Evolutionary conservation across 2,329 filamentous ascomycete species (phyloP).

Genomic region (Fusarium zealandicum): DNA sequence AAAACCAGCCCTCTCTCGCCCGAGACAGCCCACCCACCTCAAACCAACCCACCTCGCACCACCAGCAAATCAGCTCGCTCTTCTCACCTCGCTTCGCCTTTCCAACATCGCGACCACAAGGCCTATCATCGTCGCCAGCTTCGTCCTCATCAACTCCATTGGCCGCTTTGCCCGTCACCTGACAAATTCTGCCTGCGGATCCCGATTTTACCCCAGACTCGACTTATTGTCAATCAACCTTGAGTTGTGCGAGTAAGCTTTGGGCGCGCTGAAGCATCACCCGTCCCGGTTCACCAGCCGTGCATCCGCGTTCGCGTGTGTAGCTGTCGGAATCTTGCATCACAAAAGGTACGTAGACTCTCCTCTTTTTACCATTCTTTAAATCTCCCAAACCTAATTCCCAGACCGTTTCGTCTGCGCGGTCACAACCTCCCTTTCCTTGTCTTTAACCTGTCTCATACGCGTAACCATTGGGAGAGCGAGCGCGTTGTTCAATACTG

Average conservation of each 20-base stretch:
- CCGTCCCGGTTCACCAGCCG: slow-evolving; percentile 20
- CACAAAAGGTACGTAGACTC: slow-evolving; percentile 40
- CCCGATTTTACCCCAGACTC: slow-evolving; percentile 41
- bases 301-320: slow-evolving; percentile 31
- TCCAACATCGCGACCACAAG: slow-evolving; percentile 51
- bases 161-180: slow-evolving; percentile 58
- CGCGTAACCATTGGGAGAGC: neutral
- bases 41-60: slow-evolving; percentile 40
- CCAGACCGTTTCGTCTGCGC: neutral
- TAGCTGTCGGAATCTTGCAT: slow-evolving; percentile 22
- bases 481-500: slow-evolving; percentile 21
- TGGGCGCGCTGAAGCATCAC: slow-evolving; percentile 26
- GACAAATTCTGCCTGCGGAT: slow-evolving; percentile 52
- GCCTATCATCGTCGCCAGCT: slow-evolving; percentile 61
- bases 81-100: slow-evolving; percentile 46
- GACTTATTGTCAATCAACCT: slow-evolving; percentile 35
- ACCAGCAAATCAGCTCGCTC: slow-evolving; percentile 61
- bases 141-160: slow-evolving; percentile 55
- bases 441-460: neutral
- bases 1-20: slow-evolving; percentile 38
- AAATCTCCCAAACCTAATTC: neutral
- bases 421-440: neutral
- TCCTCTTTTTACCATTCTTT: slow-evolving; percentile 8
- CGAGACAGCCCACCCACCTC: slow-evolving; percentile 42
- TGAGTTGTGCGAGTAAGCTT: slow-evolving; percentile 33